These are phyloP conservation scores for Ogataea haglerorum DNA, from an alignment of 805 yeast genomes.

Conservation along the genomic window DNA sequence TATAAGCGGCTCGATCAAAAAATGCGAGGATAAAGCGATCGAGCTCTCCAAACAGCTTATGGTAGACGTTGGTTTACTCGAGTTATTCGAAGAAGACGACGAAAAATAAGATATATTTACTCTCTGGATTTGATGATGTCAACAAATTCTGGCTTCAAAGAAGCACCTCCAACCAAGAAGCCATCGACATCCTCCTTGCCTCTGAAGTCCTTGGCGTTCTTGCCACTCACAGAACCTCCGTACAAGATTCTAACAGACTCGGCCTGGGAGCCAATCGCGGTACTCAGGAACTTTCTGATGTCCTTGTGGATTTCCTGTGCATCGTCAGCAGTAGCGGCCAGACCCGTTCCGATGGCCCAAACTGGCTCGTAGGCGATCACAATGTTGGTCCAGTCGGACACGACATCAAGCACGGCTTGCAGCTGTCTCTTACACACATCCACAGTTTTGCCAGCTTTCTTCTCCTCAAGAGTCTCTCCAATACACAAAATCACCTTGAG, in stretches of 20 bases:
- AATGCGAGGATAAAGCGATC: conserved; percentile 71
- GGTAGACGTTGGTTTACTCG: conserved; percentile 7
- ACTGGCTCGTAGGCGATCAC: conserved; percentile 99
- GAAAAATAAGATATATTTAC: conserved; percentile 34
- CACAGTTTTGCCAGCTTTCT: conserved; percentile 83
- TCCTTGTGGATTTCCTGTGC: conserved; percentile 93
- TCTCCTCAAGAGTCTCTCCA: conserved; percentile 96
- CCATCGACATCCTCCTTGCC: conserved; percentile 95
- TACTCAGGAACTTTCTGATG: conserved; percentile 79
- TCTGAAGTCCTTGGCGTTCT: conserved; percentile 85
- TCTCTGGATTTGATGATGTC: conserved; percentile 91
- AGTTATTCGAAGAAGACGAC: conserved; percentile 9
- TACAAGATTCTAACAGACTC: conserved; percentile 82
- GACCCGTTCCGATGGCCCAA: conserved; percentile 99
- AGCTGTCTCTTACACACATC: conserved; percentile 86
- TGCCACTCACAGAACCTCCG: conserved; percentile 98
- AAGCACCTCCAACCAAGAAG: conserved; percentile 99
- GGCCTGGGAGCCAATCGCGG: conserved; percentile 80
- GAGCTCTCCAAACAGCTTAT: conserved; percentile 41
- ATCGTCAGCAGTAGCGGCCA: conserved; percentile 97
- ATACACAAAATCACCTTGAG: conserved; percentile 91
- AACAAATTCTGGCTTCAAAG: conserved; percentile 95
- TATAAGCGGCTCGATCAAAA: conserved; percentile 84
- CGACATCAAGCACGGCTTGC: conserved; percentile 77
- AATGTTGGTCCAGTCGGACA: conserved; percentile 82